A percentile compares a stretch with the other conserved stretches of the same genome.
Evolutionary conservation across 73 alveolate species (phyloP).

Genomic region (Tetrahymena elliotti): DNA sequence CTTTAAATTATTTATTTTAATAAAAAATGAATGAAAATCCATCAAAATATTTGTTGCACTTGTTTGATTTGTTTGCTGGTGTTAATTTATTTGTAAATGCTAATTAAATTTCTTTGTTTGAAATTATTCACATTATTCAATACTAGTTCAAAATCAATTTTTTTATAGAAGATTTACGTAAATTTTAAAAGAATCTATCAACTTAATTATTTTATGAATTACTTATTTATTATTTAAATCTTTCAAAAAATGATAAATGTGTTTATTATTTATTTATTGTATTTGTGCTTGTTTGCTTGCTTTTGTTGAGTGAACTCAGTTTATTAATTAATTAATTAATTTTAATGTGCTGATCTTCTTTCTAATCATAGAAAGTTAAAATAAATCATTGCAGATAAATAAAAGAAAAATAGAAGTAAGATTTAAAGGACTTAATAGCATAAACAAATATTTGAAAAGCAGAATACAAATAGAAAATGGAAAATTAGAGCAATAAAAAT

Average conservation of each 20-base stretch:
- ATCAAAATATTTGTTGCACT: too few species aligned
- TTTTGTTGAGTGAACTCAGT: background rate
- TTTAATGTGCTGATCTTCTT: background rate
- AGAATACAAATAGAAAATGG: background rate
- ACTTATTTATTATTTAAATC: background rate
- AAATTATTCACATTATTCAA: background rate
- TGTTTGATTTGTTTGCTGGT: too few species aligned
- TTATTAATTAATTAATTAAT: too few species aligned
- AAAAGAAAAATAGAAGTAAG: background rate
- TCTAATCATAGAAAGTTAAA: background rate
- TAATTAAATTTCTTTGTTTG: too few species aligned
- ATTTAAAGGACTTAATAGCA: background rate
- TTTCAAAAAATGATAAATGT: background rate
- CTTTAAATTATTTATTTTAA: too few species aligned
- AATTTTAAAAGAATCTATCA: background rate
- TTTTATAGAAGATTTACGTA: too few species aligned
- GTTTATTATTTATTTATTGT: background rate
- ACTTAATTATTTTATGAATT: background rate
- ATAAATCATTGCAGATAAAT: background rate
- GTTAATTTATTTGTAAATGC: background rate
- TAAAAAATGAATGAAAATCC: too few species aligned
- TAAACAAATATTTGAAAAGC: background rate
- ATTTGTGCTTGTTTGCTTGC: background rate
- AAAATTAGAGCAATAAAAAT: background rate
- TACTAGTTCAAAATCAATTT: too few species aligned